These are phyloP conservation scores for Thalassia testudinum DNA, from an alignment of 116 monocot genomes.

Conservation along the genomic window DNA sequence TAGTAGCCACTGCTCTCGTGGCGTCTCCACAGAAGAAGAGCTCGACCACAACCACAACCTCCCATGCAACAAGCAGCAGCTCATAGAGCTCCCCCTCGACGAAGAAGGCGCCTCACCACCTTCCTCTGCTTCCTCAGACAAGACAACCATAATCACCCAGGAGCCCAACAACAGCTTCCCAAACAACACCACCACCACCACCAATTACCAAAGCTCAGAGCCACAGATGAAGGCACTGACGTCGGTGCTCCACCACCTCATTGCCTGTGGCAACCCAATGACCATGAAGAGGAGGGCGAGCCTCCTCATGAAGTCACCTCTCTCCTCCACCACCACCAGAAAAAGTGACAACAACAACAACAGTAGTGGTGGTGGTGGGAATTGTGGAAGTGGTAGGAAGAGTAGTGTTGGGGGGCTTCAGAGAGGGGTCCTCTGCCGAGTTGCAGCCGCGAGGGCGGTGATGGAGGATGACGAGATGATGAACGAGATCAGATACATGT, in stretches of 20 bases:
- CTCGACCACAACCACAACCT: background rate
- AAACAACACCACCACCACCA: background rate
- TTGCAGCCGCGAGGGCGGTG: slow-evolving; percentile 13
- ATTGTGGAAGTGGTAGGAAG: slow-evolving; percentile 25
- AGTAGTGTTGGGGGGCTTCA: slow-evolving; percentile 13
- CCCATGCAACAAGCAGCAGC: slow-evolving; percentile 15
- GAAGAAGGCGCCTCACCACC: slow-evolving; percentile 36
- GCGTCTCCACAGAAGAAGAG: slow-evolving; percentile 26
- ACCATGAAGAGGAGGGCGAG: slow-evolving; percentile 11
- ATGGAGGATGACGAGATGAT: slow-evolving; percentile 26
- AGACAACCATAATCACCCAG: slow-evolving; percentile 1
- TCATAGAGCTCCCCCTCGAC: slow-evolving; percentile 36
- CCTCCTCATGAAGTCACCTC: background rate
- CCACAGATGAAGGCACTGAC: slow-evolving; percentile 1
- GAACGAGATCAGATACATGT: slow-evolving; percentile 29
- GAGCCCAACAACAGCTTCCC: background rate
- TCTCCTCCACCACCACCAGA: slow-evolving; percentile 1
- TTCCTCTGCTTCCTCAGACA: slow-evolving; percentile 74
- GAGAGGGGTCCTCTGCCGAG: slow-evolving; percentile 23
- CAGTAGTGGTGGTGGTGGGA: background rate
- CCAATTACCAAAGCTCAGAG: background rate
- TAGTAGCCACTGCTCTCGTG: slow-evolving; percentile 14
- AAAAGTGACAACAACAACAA: background rate
- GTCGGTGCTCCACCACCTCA: slow-evolving; percentile 73
- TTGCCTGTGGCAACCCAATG: slow-evolving; percentile 50